These are phyloP conservation scores for Pythium aristosporum DNA, from an alignment of 352 stramenopile species.

Conservation along the genomic window DNA sequence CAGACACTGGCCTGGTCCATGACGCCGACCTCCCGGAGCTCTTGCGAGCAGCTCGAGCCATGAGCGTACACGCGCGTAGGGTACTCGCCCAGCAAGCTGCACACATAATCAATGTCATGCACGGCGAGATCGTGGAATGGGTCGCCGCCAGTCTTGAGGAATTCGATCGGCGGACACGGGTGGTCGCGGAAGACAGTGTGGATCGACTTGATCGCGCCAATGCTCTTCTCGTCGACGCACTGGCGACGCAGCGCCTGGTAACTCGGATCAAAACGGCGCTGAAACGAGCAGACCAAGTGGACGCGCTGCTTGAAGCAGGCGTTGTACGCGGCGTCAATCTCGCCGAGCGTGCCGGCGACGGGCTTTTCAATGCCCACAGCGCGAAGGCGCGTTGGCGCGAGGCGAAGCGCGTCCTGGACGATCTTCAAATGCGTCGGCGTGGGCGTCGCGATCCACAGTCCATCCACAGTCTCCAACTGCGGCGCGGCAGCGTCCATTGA, in stretches of 20 bases:
- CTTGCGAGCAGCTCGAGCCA: constrained; percentile 69
- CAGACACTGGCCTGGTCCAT: constrained; percentile 87
- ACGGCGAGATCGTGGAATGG: constrained; percentile 91
- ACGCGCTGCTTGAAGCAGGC: constrained; percentile 47
- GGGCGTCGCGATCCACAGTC: constrained; percentile 75
- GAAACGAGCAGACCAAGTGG: constrained; percentile 89
- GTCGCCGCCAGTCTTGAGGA: constrained; percentile 84
- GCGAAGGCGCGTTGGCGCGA: constrained; percentile 16
- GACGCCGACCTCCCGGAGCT: constrained; percentile 62
- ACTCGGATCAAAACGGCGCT: constrained; percentile 90
- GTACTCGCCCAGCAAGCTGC: constrained; percentile 72
- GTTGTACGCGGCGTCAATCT: constrained; percentile 65
- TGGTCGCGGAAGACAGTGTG: constrained; percentile 91
- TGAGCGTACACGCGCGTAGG: constrained; percentile 80
- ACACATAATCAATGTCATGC: constrained; percentile 93
- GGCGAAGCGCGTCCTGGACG: constrained; percentile 32
- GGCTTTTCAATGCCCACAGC: constrained; percentile 80
- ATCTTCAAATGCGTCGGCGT: constrained; percentile 67
- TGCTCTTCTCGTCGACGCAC: constrained; percentile 42
- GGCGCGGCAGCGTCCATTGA: constrained; percentile 33
- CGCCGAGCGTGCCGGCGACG: constrained; percentile 47
- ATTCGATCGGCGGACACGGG: constrained; percentile 84
- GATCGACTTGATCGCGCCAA: constrained; percentile 76
- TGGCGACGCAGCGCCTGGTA: constrained; percentile 60
- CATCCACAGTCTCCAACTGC: constrained; percentile 36